Evolutionary conservation across 2,329 filamentous ascomycete species (phyloP), one percentile per base, ranked within the genome.

Genomic region (Endothia cerciana): DNA sequence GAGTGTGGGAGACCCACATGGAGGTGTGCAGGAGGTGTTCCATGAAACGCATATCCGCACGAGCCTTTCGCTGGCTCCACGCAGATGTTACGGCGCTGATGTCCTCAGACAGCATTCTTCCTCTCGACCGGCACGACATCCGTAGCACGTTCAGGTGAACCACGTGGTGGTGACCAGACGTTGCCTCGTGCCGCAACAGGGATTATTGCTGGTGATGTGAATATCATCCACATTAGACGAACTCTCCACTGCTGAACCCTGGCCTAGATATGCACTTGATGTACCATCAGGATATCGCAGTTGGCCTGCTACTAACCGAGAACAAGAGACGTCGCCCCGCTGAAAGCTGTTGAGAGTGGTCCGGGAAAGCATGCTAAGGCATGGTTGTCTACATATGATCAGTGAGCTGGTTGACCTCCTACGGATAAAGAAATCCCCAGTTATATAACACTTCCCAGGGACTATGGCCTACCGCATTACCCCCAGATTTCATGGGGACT

Each of bases 1-100:
- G 57, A 41, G 45, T 53, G 59, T 43, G 30, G 59, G 59, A 61
- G 43, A 61, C 59, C 59, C 59, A 61, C 58, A 60, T 60, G 58
- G 58, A 60, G 58, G 41, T 49, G 7, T 51, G 33, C 11, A 49
- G 45, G 59, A 51, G 59, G 30, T 41, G 13, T 33, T 13, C 19
- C 41, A 25, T 61, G 59, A 61, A 61, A 61, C 59, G 17, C 25
- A 19, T n/a, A 3, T 19, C 15, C 47, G 45, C 59, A 38, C 43
- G 8, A 33, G 41, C 41, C 11, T 13, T n/a, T 47, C 19, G 19
- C 17, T 60, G 25, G 17, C 57, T 47, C 57, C 57, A 47, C 41
- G 22, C 17, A 47, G 33, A 19, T 45, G 40, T 59, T 6, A 55
- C 51, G 15, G 17, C 8, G 19, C 8, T 36, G 17, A 36, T 13